Evolutionary conservation across 2,329 filamentous ascomycete species (phyloP).

Genomic region (Xylaria sp.): DNA sequence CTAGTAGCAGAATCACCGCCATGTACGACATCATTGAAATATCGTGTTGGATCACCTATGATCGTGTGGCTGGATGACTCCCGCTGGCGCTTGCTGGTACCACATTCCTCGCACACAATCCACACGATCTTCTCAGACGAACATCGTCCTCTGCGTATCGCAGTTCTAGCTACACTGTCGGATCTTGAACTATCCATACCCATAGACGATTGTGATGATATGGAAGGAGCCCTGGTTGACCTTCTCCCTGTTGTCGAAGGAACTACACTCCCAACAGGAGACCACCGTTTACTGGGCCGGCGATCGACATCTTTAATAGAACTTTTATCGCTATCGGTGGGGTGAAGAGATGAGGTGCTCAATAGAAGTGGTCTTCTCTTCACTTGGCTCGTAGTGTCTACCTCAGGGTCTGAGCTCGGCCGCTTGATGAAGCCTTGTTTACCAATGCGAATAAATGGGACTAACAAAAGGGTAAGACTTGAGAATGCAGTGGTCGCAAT

Average conservation of each 20-base stretch:
- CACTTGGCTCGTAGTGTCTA: conserved; percentile 15
- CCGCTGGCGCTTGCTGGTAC: conserved; percentile 46
- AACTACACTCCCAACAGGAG: conserved; percentile 45
- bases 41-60: conserved; percentile 48
- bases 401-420: conserved; percentile 21
- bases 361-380: conserved; percentile 34
- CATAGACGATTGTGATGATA: conserved; percentile 45
- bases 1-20: conserved; percentile 26
- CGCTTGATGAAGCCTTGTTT: conserved; percentile 41
- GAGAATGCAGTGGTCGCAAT: conserved; percentile 49
- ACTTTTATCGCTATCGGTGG: conserved; percentile 32
- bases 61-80: conserved; percentile 39
- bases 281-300: conserved; percentile 50
- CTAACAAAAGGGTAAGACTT: conserved; percentile 46
- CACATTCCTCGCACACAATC: conserved; percentile 51
- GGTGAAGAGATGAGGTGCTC: conserved; percentile 18
- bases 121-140: conserved; percentile 48
- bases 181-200: conserved; percentile 43
- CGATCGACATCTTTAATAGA: conserved; percentile 37
- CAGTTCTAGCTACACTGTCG: conserved; percentile 41
- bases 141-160: conserved; percentile 42
- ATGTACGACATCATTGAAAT: conserved; percentile 48
- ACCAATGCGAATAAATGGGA: conserved; percentile 50
- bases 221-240: conserved; percentile 43
- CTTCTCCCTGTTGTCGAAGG: conserved; percentile 37